Percentiles rank a stretch among this genome's conserved stretches.
Conservation (phyloP, 2,329 filamentous ascomycete species). For the Aspergillus viridinutans region DNA sequence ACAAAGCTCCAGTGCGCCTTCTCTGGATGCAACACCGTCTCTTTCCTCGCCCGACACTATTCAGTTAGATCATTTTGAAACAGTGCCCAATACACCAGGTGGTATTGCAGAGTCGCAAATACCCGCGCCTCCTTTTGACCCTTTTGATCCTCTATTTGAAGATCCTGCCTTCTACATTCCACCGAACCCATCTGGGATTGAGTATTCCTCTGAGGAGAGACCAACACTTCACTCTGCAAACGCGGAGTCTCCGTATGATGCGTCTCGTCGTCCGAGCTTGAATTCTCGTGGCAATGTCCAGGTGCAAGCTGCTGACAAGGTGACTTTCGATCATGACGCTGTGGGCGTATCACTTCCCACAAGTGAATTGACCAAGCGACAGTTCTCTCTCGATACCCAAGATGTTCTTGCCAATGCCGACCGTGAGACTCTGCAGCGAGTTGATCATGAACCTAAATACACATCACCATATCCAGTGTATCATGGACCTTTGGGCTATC, state of each 20-base stretch:
- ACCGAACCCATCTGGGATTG: constrained; percentile 1
- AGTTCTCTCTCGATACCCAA: constrained; percentile 17
- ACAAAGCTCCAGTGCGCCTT: constrained; percentile 1
- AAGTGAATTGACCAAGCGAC: constrained; percentile 19
- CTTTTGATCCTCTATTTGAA: constrained; percentile 18
- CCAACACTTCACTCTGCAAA: not conserved
- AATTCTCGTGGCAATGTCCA: not conserved
- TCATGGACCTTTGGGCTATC: constrained; percentile 23
- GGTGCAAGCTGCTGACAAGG: not conserved
- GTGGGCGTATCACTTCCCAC: not conserved
- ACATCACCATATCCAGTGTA: constrained; percentile 29
- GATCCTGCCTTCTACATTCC: constrained; percentile 9
- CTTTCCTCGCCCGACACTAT: constrained; percentile 16
- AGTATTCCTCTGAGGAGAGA: not conserved
- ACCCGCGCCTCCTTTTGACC: constrained; percentile 17
- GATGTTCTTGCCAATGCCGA: constrained; percentile 20
- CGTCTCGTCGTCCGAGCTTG: not conserved
- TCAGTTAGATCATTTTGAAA: constrained; percentile 12
- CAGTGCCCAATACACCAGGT: constrained; percentile 12
- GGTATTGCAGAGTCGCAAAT: constrained; percentile 12
- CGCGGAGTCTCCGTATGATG: not conserved
- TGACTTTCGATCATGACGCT: not conserved
- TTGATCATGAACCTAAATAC: constrained; percentile 19
- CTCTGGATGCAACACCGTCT: constrained; percentile 18
- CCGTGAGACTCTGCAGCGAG: constrained; percentile 21